Evolutionary conservation across 2,329 filamentous ascomycete species (phyloP).

Genomic region (Alternaria postmessia): DNA sequence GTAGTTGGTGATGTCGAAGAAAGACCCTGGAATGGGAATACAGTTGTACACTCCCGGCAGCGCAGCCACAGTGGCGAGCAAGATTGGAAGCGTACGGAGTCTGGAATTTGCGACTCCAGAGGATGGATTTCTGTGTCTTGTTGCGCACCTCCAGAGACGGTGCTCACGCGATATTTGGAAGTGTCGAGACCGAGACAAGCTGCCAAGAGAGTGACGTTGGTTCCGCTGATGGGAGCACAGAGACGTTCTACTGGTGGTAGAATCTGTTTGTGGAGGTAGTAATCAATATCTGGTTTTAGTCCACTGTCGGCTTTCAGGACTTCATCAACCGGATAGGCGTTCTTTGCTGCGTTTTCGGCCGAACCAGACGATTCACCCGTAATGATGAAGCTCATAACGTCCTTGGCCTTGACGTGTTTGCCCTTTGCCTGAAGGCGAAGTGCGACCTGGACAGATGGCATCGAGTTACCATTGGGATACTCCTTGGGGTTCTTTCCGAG

Average conservation of each 20-base stretch:
- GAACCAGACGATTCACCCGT: slow-evolving; percentile 72
- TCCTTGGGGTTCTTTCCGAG: slow-evolving; percentile 92
- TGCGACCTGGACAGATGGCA: slow-evolving; percentile 97
- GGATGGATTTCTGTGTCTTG: slow-evolving; percentile 71
- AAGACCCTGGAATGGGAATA: slow-evolving; percentile 80
- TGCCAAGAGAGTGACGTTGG: slow-evolving; percentile 86
- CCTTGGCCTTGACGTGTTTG: slow-evolving; percentile 87
- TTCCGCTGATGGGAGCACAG: slow-evolving; percentile 93
- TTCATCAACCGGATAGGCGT: slow-evolving; percentile 87
- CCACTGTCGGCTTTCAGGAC: slow-evolving; percentile 78
- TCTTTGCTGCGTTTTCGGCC: slow-evolving; percentile 78
- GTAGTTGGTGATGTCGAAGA: slow-evolving; percentile 32
- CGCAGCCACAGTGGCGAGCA: slow-evolving; percentile 78
- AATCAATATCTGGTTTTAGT: slow-evolving; percentile 90
- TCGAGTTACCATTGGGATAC: slow-evolving; percentile 91
- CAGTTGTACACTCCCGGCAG: slow-evolving; percentile 80
- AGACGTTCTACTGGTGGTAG: slow-evolving; percentile 97
- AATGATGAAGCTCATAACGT: slow-evolving; percentile 96
- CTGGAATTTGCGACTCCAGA: slow-evolving; percentile 92
- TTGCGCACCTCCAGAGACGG: slow-evolving; percentile 59
- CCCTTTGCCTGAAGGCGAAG: slow-evolving; percentile 86
- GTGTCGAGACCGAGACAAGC: slow-evolving; percentile 94
- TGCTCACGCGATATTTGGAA: slow-evolving; percentile 80
- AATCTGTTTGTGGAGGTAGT: slow-evolving; percentile 98
- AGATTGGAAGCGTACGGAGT: slow-evolving; percentile 86